phyloP scores from a whole-genome alignment of 148 eudicot species.

The Gaultheria prostrata region DNA sequence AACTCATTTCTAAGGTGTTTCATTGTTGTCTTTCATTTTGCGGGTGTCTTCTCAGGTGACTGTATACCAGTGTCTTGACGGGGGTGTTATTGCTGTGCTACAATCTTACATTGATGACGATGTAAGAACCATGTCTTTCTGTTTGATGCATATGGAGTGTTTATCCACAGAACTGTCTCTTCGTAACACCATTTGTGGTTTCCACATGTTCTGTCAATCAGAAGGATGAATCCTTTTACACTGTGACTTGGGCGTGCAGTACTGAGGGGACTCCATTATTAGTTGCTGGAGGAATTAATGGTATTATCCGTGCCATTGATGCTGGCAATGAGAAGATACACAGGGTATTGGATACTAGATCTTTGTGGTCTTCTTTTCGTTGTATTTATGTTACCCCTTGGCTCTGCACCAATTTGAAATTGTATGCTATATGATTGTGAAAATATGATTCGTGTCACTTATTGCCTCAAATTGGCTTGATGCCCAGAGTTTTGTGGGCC shows the following conservation, averaged over 20 bases:
- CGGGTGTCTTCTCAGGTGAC: constrained; percentile 55
- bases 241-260: constrained; percentile 94
- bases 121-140: constrained; percentile 42
- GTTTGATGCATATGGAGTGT: constrained; percentile 5
- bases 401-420: neutral
- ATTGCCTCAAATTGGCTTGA: constrained; percentile 6
- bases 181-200: constrained; percentile 15
- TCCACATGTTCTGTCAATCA: constrained; percentile 43
- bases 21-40: constrained; percentile 10
- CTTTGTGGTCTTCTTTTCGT: neutral
- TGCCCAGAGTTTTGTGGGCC: constrained; percentile 87
- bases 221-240: constrained; percentile 98
- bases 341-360: constrained; percentile 45
- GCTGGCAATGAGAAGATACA: constrained; percentile 83
- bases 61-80: constrained; percentile 88
- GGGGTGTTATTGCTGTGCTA: constrained; percentile 88
- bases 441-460: neutral
- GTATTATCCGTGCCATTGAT: constrained; percentile 88
- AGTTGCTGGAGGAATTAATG: constrained; percentile 96
- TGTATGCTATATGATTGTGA: neutral
- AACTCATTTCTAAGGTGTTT: constrained; percentile 1
- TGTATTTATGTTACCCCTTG: neutral
- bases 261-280: constrained; percentile 73
- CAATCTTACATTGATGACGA: constrained; percentile 95
- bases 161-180: neutral